Evolutionary conservation across 805 yeast genomes (phyloP).

Genomic region (Candida wancherniae): DNA sequence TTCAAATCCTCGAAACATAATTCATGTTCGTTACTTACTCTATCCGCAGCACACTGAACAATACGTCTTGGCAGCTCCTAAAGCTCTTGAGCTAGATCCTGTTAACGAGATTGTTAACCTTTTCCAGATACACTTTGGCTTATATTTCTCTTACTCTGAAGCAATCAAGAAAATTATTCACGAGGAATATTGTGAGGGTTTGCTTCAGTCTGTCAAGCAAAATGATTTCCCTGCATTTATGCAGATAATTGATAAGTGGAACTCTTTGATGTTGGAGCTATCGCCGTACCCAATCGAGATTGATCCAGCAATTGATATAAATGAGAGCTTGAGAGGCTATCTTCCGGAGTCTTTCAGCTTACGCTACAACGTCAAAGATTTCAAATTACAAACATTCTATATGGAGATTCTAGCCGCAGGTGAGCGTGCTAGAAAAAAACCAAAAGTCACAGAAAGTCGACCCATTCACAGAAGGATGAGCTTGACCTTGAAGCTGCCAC

Average conservation of each 20-base stretch:
- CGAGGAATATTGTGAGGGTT: slow-evolving; percentile 28
- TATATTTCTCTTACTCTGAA: slow-evolving; percentile 37
- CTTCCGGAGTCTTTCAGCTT: slow-evolving; percentile 9
- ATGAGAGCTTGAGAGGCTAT: slow-evolving; percentile 13
- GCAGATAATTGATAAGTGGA: slow-evolving; percentile 39
- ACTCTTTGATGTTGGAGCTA: slow-evolving; percentile 33
- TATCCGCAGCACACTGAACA: slow-evolving; percentile 43
- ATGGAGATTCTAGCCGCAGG: slow-evolving; percentile 16
- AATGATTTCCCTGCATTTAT: slow-evolving; percentile 34
- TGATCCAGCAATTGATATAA: slow-evolving; percentile 17
- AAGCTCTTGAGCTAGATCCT: slow-evolving; percentile 57
- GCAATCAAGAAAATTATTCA: slow-evolving; percentile 26
- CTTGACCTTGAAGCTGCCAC: slow-evolving; percentile 8
- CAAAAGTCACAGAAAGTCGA: slow-evolving; percentile 1
- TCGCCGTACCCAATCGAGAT: slow-evolving; percentile 25
- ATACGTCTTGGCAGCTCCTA: slow-evolving; percentile 46
- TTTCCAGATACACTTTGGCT: slow-evolving; percentile 36
- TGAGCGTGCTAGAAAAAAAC: slow-evolving; percentile 7
- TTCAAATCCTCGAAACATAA: slow-evolving; percentile 26
- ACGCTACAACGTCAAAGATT: slow-evolving; percentile 10
- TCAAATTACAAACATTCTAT: slow-evolving; percentile 13
- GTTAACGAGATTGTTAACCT: slow-evolving; percentile 53
- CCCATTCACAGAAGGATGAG: slow-evolving; percentile 4
- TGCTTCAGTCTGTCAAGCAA: slow-evolving; percentile 28
- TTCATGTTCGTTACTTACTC: slow-evolving; percentile 30